Conservation (phyloP, 176 grass and related monocot genomes). For the Carex cristatella region DNA sequence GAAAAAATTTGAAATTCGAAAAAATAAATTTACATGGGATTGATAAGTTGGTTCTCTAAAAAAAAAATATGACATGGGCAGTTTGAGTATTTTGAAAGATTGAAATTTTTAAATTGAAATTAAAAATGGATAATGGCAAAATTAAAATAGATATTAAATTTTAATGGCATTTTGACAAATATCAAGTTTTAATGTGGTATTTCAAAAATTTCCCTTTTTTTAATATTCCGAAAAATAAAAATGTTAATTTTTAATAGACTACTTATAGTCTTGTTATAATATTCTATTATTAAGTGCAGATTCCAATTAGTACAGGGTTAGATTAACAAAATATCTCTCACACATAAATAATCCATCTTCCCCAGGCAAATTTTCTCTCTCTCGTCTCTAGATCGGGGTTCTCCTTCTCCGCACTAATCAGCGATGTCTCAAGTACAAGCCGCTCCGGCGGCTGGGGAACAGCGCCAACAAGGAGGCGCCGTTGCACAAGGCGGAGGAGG, state of each 20-base stretch:
- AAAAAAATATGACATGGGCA: too few relatives aligned
- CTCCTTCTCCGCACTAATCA: slow-evolving; percentile 31
- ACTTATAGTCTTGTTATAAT: neutral
- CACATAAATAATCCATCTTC: neutral
- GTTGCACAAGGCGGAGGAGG: slow-evolving; percentile 39
- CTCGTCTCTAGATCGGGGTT: slow-evolving; percentile 8
- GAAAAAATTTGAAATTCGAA: too few relatives aligned
- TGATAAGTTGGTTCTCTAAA: too few relatives aligned
- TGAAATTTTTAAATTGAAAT: too few relatives aligned
- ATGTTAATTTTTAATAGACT: neutral
- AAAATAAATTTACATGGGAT: too few relatives aligned
- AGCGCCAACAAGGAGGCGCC: slow-evolving; percentile 27
- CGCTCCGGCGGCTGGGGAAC: slow-evolving; percentile 32
- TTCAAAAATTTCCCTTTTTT: too few relatives aligned
- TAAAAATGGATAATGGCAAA: too few relatives aligned
- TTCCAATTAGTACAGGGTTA: slow-evolving; percentile 1
- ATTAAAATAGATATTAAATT: too few relatives aligned
- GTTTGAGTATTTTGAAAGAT: too few relatives aligned
- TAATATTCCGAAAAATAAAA: neutral
- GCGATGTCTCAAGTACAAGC: slow-evolving; percentile 54
- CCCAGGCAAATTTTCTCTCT: neutral
- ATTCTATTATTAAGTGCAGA: neutral
- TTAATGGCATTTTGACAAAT: too few relatives aligned
- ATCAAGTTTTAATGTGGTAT: too few relatives aligned
- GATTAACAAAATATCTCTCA: neutral